Base-by-base conservation (phyloP, 2,329 filamentous ascomycete species). In the Metarhizium sp. region DNA sequence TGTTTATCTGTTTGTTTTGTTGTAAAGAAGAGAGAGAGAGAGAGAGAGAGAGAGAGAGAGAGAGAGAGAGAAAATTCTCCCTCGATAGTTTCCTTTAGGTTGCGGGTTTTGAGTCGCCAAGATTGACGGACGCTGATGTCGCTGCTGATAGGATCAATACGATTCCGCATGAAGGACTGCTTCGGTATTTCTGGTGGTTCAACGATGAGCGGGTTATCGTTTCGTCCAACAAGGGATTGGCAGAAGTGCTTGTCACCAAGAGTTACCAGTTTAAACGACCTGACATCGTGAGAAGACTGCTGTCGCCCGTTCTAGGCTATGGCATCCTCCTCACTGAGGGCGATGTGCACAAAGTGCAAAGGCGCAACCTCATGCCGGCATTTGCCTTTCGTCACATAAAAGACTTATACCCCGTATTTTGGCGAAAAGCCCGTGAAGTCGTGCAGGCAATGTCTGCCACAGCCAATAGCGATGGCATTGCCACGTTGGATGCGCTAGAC, bases 301-400 rank as follows among this genome's bases (percentile, higher is more conserved):
- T 92, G 4, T 80, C 78, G 2, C 77, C 81, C 25, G 75, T 91
- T 30, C 75, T 92, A 13, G 87, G 90, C 10, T 72, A 85, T 13
- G 88, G 88, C 10, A 73, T 92, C 14, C 71, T 96, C 42, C 74
- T 96, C 11, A 88, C 90, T 2, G 92, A 96, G 70, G 92, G 92
- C n/a, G 88, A 95, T 13, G 88, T 92, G 64, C 92, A 96, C 69
- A 94, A 87, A 73, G 74, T 81, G 63, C 88, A 91, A 72, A 80
- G 92, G 50, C 91, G 88, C 67, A 84, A 86, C 56, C 79, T 95
- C 18, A 82, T 86, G 73, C 90, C 90, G 0, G 88, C 90, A 2
- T 96, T 96, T 68, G 79, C 84, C n/a, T 95, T 90, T 65, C 81
- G 90, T 25, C 88, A 95, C 63, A 77, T 95, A 67, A 95, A 94